Conservation (phyloP, 2,329 filamentous ascomycete species). For the Shiraia sp. region DNA sequence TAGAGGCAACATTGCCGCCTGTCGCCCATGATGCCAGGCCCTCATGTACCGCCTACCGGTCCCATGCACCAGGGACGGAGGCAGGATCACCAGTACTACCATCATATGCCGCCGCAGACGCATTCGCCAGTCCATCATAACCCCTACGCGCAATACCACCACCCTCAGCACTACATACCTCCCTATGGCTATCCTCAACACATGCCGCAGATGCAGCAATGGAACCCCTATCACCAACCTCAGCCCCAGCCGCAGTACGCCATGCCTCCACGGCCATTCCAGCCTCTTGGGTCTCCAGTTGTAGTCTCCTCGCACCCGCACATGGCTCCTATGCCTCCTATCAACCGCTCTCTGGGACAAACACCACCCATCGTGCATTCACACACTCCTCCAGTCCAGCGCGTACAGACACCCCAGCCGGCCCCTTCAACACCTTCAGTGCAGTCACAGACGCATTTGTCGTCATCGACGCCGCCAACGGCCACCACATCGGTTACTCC, state of each 20-base stretch:
- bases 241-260: slow-evolving; percentile 41
- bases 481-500: slow-evolving; percentile 35
- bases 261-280: slow-evolving; percentile 45
- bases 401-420: slow-evolving; percentile 35
- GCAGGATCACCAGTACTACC: slow-evolving; percentile 45
- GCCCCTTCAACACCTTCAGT: slow-evolving; percentile 42
- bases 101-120: slow-evolving; percentile 24
- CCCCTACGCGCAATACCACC: slow-evolving; percentile 39
- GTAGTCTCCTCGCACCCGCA: slow-evolving; percentile 53
- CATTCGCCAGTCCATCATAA: slow-evolving; percentile 23
- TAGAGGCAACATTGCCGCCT: slow-evolving; percentile 48
- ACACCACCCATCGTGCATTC: slow-evolving; percentile 44
- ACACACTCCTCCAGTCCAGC: slow-evolving; percentile 38
- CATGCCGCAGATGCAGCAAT: slow-evolving; percentile 44
- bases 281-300: slow-evolving; percentile 48
- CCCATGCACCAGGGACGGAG: slow-evolving; percentile 47
- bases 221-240: slow-evolving; percentile 47
- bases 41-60: slow-evolving; percentile 48
- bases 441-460: slow-evolving; percentile 37
- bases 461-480: slow-evolving; percentile 38
- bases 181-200: slow-evolving; percentile 46
- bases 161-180: slow-evolving; percentile 46
- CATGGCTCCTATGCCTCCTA: slow-evolving; percentile 53
- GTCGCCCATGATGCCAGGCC: slow-evolving; percentile 77
- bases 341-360: slow-evolving; percentile 44